A percentile compares a stretch with the other conserved stretches of the same genome.
These are phyloP conservation scores for Sherardia arvensis DNA, from an alignment of 257 asterid species.

Conservation along the genomic window DNA sequence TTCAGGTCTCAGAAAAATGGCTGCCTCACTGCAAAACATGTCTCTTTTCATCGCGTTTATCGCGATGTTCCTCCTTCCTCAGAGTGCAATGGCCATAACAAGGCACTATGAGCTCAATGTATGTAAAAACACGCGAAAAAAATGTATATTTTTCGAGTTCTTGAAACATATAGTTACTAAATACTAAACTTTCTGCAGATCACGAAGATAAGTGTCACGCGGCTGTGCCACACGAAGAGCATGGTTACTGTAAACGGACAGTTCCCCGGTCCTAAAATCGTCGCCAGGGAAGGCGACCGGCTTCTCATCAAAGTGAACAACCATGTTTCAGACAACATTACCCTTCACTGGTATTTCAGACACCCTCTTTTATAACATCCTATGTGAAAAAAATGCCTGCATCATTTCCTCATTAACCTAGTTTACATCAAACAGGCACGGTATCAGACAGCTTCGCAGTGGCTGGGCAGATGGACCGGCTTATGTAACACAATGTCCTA, in stretches of 20 bases:
- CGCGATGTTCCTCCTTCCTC: slow-evolving; percentile 17
- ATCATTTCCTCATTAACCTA: neutral
- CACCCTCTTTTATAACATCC: neutral
- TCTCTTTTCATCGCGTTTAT: slow-evolving; percentile 8
- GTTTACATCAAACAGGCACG: slow-evolving; percentile 33
- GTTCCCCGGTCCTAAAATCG: slow-evolving; percentile 48
- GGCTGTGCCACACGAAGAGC: slow-evolving; percentile 46
- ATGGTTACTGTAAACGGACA: slow-evolving; percentile 44
- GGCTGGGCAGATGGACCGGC: slow-evolving; percentile 77
- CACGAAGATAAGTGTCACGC: slow-evolving; percentile 33
- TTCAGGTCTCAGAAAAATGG: slow-evolving; percentile 16
- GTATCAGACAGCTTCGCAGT: slow-evolving; percentile 48
- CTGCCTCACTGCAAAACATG: slow-evolving; percentile 1
- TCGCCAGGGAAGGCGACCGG: slow-evolving; percentile 52
- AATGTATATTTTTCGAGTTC: neutral
- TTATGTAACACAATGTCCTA: slow-evolving; percentile 54
- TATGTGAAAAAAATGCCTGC: neutral
- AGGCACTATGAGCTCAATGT: slow-evolving; percentile 46
- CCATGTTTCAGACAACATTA: slow-evolving; percentile 41
- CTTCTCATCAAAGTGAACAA: slow-evolving; percentile 43
- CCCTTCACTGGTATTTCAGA: slow-evolving; percentile 39
- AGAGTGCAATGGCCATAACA: slow-evolving; percentile 15
- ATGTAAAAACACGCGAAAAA: neutral
- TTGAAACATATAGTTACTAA: neutral
- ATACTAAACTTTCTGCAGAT: slow-evolving; percentile 18